A percentile compares a stretch with the other conserved stretches of the same genome.
These are phyloP conservation scores for Erysimum cheiranthoides DNA, from an alignment of 345 rosid species.

Conservation along the genomic window DNA sequence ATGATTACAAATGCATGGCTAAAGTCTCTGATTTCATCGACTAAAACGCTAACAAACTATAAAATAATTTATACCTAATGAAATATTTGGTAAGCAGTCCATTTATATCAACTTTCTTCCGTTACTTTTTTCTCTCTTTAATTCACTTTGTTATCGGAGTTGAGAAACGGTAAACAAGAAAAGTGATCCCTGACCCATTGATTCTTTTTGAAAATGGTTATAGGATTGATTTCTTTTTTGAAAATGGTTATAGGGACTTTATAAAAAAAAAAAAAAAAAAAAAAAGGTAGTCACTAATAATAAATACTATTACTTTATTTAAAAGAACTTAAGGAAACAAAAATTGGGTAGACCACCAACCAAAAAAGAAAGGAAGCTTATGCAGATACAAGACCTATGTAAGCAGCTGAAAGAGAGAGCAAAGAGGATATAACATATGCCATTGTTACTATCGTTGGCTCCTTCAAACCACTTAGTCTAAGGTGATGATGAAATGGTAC, in stretches of 20 bases:
- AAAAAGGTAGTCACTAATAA: not conserved
- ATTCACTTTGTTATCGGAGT: not conserved
- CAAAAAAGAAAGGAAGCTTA: slow-evolving; percentile 14
- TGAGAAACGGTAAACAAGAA: not conserved
- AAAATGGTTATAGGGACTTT: not conserved
- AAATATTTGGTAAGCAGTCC: slow-evolving; percentile 44
- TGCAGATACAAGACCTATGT: slow-evolving; percentile 45
- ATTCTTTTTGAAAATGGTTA: too few species aligned
- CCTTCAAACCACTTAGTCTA: slow-evolving; percentile 40
- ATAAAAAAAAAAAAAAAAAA: not conserved
- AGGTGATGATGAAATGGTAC: slow-evolving; percentile 49
- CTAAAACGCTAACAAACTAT: slow-evolving; percentile 32
- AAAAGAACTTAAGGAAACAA: slow-evolving; percentile 1
- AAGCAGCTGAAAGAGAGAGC: slow-evolving; percentile 46
- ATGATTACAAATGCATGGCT: slow-evolving; percentile 46
- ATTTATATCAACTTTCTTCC: slow-evolving; percentile 30
- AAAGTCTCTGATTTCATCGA: slow-evolving; percentile 35
- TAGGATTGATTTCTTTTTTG: too few species aligned
- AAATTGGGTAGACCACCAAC: slow-evolving; percentile 1
- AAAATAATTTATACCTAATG: slow-evolving; percentile 24
- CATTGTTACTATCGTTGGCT: slow-evolving; percentile 42
- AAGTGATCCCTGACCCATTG: not conserved
- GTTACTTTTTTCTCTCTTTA: not conserved
- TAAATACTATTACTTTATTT: not conserved
- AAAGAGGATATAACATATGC: slow-evolving; percentile 44